Base-by-base conservation (phyloP, 768 basidiomycete genomes). In the Jaapia argillacea region DNA sequence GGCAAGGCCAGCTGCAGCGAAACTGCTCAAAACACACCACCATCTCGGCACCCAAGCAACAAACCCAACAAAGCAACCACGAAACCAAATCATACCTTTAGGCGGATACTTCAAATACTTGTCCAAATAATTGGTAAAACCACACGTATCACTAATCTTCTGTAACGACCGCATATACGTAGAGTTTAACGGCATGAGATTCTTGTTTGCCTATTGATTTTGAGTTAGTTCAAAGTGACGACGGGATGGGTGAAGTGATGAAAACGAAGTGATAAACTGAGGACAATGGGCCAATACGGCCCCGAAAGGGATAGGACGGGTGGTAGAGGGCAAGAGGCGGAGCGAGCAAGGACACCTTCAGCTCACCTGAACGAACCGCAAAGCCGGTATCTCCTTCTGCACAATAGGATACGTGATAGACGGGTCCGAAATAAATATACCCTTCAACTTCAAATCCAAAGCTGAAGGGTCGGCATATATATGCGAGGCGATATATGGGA, bases 301-400 rank as follows among this genome's bases (percentile, higher is more conserved):
- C n/a, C n/a, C n/a, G n/a, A n/a, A n/a, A n/a, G n/a, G n/a, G n/a
- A n/a, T n/a, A n/a, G n/a, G n/a, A n/a, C n/a, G n/a, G n/a, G n/a
- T n/a, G n/a, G n/a, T n/a, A n/a, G n/a, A n/a, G n/a, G n/a, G n/a
- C n/a, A n/a, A 33, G 10, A 10, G 16, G 28, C 28, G 10, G 16
- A 10, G 28, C 28, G 10, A 10, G 28, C 28, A 10, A 33, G 16
- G 28, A 33, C 28, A 10, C 10, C 16, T 16, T 33, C 28, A 33
- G 10, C 10, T 33, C 28, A 44, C 56, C 52, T 76, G 72, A 20
- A 78, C 79, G 46, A 85, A 85, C 42, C 72, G 65, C 16, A 84
- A 72, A 1, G 80, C 81, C 2, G 82, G 81, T 28, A 85, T 83
- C 56, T 85, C 68, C 48, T 73, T 63, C 59, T 82, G 79, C 3